Evolutionary conservation across 1,139 yeast species (phyloP).

Genomic region (Sugiyamaella pinicola): DNA sequence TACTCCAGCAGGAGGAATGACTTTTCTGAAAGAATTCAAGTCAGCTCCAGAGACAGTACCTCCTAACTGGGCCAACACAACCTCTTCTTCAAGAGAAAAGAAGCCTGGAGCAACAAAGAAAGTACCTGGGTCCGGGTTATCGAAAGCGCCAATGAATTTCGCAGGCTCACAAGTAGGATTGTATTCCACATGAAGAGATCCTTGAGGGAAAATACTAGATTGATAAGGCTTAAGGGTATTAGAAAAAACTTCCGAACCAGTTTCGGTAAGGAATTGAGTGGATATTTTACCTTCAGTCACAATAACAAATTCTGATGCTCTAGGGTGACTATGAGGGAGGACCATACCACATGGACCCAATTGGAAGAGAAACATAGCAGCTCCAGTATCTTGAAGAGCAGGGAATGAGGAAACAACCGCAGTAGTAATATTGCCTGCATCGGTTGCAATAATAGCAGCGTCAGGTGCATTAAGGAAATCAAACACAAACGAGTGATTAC

Average conservation of each 20-base stretch:
- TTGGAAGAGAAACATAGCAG: slow-evolving; percentile 26
- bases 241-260: slow-evolving; percentile 28
- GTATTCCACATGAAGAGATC: slow-evolving; percentile 28
- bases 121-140: slow-evolving; percentile 30
- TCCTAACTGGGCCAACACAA: slow-evolving; percentile 24
- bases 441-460: slow-evolving; percentile 23
- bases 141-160: slow-evolving; percentile 27
- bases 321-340: slow-evolving; percentile 30
- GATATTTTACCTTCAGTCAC: slow-evolving; percentile 28
- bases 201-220: slow-evolving; percentile 28
- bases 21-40: slow-evolving; percentile 22
- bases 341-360: slow-evolving; percentile 30
- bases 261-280: slow-evolving; percentile 30
- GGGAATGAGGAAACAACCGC: slow-evolving; percentile 29
- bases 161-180: slow-evolving; percentile 29
- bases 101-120: slow-evolving; percentile 27
- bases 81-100: slow-evolving; percentile 27
- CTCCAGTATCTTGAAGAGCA: slow-evolving; percentile 26
- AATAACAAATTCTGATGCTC: slow-evolving; percentile 28
- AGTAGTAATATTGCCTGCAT: slow-evolving; percentile 25
- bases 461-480: slow-evolving; percentile 29
- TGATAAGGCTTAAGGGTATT: slow-evolving; percentile 23
- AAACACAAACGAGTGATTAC: slow-evolving; percentile 27
- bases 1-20: slow-evolving; percentile 26
- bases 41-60: slow-evolving; percentile 26